Conservation (phyloP, 306 rosid species). For the Elaeagnus macrophylla region DNA sequence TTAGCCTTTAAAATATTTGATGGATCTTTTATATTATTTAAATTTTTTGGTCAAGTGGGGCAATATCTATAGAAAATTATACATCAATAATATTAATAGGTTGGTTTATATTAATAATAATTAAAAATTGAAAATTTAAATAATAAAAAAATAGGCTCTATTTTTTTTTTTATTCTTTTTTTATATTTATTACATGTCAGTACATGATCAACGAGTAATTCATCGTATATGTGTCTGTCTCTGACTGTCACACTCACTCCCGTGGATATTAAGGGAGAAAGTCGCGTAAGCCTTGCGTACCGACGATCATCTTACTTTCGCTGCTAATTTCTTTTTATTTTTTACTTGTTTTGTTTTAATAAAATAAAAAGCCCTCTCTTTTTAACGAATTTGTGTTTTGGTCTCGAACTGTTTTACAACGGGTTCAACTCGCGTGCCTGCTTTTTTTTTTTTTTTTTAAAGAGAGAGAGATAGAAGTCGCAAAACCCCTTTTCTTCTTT, state of each 20-base stretch:
- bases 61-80: too few relatives aligned
- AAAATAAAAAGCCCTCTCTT: slow-evolving; percentile 2
- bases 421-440: slow-evolving; percentile 78
- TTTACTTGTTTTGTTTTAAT: neutral
- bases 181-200: too few relatives aligned
- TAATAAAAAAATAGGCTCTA: too few relatives aligned
- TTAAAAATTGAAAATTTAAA: too few relatives aligned
- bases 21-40: too few relatives aligned
- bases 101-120: too few relatives aligned
- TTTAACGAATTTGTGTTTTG: slow-evolving; percentile 14
- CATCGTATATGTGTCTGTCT: neutral
- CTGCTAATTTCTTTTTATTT: neutral
- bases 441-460: too few relatives aligned
- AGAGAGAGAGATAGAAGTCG: neutral
- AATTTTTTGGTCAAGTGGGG: too few relatives aligned
- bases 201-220: too few relatives aligned
- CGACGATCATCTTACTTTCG: slow-evolving; percentile 1
- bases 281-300: slow-evolving; percentile 23
- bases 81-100: too few relatives aligned
- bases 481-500: slow-evolving; percentile 13
- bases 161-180: too few relatives aligned
- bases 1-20: too few relatives aligned
- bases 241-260: slow-evolving; percentile 18
- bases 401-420: slow-evolving; percentile 58
- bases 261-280: slow-evolving; percentile 1